Percentiles rank a stretch among this genome's conserved stretches.
Conservation (phyloP, 768 basidiomycete genomes). For the Amyloporia xantha region DNA sequence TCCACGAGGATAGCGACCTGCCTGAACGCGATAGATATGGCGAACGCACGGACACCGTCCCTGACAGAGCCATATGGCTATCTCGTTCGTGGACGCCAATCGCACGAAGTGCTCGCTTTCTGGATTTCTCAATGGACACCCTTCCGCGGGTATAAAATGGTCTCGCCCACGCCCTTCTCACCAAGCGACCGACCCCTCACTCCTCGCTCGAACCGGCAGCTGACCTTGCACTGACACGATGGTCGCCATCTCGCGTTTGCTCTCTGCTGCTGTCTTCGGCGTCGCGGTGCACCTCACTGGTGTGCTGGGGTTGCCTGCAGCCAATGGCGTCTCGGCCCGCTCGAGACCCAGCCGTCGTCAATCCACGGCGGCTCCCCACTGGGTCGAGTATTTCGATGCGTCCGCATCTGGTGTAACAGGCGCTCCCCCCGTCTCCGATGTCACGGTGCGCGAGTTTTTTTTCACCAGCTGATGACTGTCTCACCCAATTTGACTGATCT, state of each 20-base stretch:
- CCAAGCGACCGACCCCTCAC: neutral
- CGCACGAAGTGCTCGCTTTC: neutral
- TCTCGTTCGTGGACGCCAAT: neutral
- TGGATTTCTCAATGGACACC: neutral
- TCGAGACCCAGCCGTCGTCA: neutral
- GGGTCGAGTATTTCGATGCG: slow-evolving; percentile 34
- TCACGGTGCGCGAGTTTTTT: slow-evolving; percentile 30
- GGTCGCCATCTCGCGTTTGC: neutral
- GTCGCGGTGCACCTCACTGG: neutral
- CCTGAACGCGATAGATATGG: neutral
- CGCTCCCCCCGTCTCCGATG: slow-evolving; percentile 27
- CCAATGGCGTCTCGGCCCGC: neutral
- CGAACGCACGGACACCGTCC: neutral
- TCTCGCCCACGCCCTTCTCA: neutral
- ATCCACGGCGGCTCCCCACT: slow-evolving; percentile 29
- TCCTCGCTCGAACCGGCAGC: neutral
- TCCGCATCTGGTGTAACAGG: slow-evolving; percentile 32
- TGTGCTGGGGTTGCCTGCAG: neutral
- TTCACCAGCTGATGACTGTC: no score
- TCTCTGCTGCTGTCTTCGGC: neutral
- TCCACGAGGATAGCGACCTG: no score
- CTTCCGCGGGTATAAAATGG: neutral
- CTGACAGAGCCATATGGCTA: neutral
- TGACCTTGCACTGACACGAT: neutral
- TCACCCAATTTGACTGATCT: no score